Percentiles rank a stretch among this genome's conserved stretches.
Conservation (phyloP, 345 rosid species). For the Dipteronia sinensis region DNA sequence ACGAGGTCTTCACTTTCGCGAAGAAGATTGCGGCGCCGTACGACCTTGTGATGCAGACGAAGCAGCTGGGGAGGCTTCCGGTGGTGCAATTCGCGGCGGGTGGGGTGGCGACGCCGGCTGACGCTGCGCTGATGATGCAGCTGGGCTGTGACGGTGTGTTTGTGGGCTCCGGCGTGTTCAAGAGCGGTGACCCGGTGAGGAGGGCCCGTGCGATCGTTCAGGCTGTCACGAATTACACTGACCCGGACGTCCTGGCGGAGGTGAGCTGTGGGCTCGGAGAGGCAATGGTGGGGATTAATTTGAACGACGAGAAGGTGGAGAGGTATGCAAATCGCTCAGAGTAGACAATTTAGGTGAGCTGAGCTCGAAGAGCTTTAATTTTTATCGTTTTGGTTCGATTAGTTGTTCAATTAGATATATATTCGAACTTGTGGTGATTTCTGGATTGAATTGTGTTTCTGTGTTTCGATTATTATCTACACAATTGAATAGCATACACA, state of each 20-base stretch:
- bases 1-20: conserved; percentile 43
- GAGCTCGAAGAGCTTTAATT: background rate
- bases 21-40: conserved; percentile 39
- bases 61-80: conserved; percentile 49
- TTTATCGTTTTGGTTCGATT: no score
- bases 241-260: conserved; percentile 39
- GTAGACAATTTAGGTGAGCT: conserved; percentile 5
- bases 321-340: conserved; percentile 42
- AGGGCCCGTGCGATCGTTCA: conserved; percentile 42
- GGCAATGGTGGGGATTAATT: conserved; percentile 43
- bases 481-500: no score
- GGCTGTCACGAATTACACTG: conserved; percentile 44
- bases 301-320: conserved; percentile 38
- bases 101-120: conserved; percentile 46
- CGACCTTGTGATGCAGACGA: conserved; percentile 49
- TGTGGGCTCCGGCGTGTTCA: conserved; percentile 43
- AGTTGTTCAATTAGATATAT: no score
- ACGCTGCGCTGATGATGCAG: conserved; percentile 49
- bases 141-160: conserved; percentile 41
- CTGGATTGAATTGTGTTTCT: no score
- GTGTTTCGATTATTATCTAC: background rate
- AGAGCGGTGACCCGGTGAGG: conserved; percentile 42
- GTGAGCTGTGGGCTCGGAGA: conserved; percentile 45
- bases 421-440: no score
- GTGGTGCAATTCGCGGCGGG: conserved; percentile 48